These are phyloP conservation scores for Tephrocybe rancida DNA, from an alignment of 768 basidiomycete genomes.

Conservation along the genomic window DNA sequence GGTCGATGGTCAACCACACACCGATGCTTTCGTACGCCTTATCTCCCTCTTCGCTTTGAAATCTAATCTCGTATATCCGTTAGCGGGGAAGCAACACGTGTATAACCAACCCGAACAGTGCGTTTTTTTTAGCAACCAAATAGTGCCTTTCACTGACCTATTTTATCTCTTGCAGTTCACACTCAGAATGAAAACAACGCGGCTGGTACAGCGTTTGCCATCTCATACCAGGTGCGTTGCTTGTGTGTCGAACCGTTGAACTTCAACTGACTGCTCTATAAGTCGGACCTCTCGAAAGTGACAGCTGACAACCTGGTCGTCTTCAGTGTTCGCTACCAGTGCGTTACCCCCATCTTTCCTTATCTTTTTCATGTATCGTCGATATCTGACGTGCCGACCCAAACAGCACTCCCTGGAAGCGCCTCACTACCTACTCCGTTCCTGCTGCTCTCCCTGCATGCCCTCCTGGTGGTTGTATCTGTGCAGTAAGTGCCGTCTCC, in stretches of 20 bases:
- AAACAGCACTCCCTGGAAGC: constrained; percentile 56
- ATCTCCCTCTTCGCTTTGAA: not conserved
- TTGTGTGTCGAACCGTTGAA: not conserved
- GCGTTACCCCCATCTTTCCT: constrained; percentile 14
- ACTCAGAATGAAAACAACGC: constrained; percentile 52
- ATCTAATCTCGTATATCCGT: not conserved
- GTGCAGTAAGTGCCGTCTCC: constrained; percentile 42
- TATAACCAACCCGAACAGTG: constrained; percentile 52
- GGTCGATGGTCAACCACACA: constrained; percentile 47
- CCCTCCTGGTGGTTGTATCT: constrained; percentile 52
- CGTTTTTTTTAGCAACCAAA: constrained; percentile 17
- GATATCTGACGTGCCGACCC: not conserved
- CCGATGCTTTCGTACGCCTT: constrained; percentile 45
- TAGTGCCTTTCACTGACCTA: not conserved
- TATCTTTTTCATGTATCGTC: not conserved
- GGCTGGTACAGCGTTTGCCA: constrained; percentile 58
- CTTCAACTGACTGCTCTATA: not conserved
- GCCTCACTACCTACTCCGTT: constrained; percentile 46
- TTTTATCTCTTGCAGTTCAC: constrained; percentile 40
- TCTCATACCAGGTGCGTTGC: constrained; percentile 46
- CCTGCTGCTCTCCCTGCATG: constrained; percentile 51
- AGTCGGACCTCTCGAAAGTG: constrained; percentile 51
- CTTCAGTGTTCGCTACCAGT: constrained; percentile 54
- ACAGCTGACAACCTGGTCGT: constrained; percentile 52
- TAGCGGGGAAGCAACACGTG: constrained; percentile 37